A percentile compares a stretch with the other conserved stretches of the same genome.
Evolutionary conservation across 495 filamentous ascomycete species (phyloP).

Genomic region (Astrothelium macrocarpum): DNA sequence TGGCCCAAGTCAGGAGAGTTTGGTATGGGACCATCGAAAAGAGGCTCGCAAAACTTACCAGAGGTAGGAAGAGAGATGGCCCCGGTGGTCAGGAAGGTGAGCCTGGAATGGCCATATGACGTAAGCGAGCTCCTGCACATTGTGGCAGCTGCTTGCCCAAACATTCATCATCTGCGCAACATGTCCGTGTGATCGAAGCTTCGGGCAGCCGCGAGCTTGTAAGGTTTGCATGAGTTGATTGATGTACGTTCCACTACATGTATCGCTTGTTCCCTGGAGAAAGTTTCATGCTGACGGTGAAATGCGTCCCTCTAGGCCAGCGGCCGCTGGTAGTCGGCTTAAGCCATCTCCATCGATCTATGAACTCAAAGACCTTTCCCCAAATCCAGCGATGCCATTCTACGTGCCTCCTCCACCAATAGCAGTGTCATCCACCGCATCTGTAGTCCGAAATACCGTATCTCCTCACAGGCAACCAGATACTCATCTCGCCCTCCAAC

Average conservation of each 20-base stretch:
- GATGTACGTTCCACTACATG: neutral
- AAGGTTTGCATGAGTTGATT: neutral
- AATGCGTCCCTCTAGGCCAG: neutral
- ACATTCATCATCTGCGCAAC: neutral
- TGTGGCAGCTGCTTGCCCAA: neutral
- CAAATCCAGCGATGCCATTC: neutral
- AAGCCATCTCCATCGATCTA: neutral
- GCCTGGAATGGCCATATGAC: neutral
- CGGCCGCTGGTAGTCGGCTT: neutral
- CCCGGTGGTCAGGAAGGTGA: neutral
- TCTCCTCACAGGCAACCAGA: neutral
- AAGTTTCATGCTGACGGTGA: neutral
- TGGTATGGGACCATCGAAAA: no score
- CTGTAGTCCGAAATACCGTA: neutral
- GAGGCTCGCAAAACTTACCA: neutral
- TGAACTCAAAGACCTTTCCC: neutral
- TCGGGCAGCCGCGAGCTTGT: neutral
- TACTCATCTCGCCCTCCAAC: constrained; percentile 26
- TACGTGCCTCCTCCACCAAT: neutral
- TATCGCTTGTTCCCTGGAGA: neutral
- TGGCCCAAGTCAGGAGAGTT: no score
- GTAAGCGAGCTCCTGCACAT: neutral
- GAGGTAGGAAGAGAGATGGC: neutral
- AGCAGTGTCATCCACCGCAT: neutral
- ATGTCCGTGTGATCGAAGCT: neutral